These are phyloP conservation scores for Thermothelomyces thermophilus DNA, from an alignment of 2,329 filamentous ascomycete species.

Conservation along the genomic window DNA sequence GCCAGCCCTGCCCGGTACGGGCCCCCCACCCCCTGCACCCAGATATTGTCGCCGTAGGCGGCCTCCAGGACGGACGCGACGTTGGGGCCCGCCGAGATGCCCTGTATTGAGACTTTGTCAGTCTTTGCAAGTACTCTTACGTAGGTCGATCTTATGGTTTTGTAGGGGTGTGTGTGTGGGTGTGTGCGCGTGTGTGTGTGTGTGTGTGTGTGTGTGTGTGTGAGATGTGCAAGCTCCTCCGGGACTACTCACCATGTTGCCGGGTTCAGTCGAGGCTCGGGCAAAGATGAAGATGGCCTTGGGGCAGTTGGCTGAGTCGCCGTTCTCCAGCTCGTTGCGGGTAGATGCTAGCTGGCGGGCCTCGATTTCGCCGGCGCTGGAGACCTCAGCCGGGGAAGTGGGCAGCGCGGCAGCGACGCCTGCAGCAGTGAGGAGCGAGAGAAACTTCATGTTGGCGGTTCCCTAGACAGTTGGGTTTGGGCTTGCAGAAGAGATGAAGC, in stretches of 20 bases:
- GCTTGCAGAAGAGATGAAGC: too few relatives aligned
- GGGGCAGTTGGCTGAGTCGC: conserved; percentile 27
- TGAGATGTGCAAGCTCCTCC: neutral
- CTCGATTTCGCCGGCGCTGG: conserved; percentile 5
- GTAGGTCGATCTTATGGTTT: neutral
- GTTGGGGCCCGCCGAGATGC: conserved; percentile 9
- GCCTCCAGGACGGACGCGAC: conserved; percentile 25
- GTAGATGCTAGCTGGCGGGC: conserved; percentile 11
- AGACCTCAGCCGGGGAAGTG: neutral
- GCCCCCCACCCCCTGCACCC: conserved; percentile 40
- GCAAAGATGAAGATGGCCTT: conserved; percentile 35
- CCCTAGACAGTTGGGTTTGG: neutral
- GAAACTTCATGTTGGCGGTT: conserved; percentile 19
- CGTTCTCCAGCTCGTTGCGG: conserved; percentile 16
- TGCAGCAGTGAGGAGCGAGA: conserved; percentile 12
- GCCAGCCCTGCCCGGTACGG: conserved; percentile 28
- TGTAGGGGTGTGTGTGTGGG: neutral
- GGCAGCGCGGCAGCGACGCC: conserved; percentile 16
- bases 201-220: too few relatives aligned
- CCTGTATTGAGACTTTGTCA: neutral
- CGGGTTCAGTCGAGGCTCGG: conserved; percentile 34
- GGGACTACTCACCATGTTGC: conserved; percentile 31
- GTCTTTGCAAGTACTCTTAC: neutral
- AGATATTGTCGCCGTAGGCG: conserved; percentile 28
- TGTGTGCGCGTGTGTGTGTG: too few relatives aligned